Base-by-base conservation (phyloP, 2,329 filamentous ascomycete genomes). In the Scedosporium boydii region DNA sequence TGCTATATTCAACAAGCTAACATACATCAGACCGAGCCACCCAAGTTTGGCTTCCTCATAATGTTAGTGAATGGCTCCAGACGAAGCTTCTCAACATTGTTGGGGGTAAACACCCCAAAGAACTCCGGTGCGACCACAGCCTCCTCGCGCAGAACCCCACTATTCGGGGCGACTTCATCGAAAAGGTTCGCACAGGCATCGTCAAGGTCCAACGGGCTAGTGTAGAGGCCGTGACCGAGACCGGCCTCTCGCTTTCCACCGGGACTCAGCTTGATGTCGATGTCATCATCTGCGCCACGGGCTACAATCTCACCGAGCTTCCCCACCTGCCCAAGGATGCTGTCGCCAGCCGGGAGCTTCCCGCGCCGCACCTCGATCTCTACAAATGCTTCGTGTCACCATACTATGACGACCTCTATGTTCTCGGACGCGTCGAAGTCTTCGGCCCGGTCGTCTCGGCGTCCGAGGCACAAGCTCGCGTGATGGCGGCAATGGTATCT, bases 231-330 rank as follows among this genome's bases (percentile, higher is more conserved):
- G 73, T 79, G 46, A 65, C 66, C 1, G 63, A 66, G 1, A 63
- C 68, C 3, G 69, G 67, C 0, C 9, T 72, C 0, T 51, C 65
- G 0, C 66, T 72, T 4, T 70, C 68, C 0, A 74, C 78, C 63
- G 76, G 75, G 0, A 67, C 68, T 0, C 68, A 71, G 59, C 44
- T 78, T 5, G 70, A 74, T 1, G 74, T 75, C 1, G 77, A 80
- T 62, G 68, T 76, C 5, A 71, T 79, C 0, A 75, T 79, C 3
- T 63, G 78, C 9, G 77, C 76, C 0, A 79, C 77, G 0, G 77
- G 77, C 0, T 79, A 72, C 63, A 74, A 74, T 55, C 77, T 77
- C 71, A 60, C 59, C 16, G 59, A 60, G 6, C 9, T 60, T 23
- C 59, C 59, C 44, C 51, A 51, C 64, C 66, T 73, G 6, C 69